Base-by-base conservation (phyloP, 2,329 filamentous ascomycete species). In the Calonectria fujianensis region DNA sequence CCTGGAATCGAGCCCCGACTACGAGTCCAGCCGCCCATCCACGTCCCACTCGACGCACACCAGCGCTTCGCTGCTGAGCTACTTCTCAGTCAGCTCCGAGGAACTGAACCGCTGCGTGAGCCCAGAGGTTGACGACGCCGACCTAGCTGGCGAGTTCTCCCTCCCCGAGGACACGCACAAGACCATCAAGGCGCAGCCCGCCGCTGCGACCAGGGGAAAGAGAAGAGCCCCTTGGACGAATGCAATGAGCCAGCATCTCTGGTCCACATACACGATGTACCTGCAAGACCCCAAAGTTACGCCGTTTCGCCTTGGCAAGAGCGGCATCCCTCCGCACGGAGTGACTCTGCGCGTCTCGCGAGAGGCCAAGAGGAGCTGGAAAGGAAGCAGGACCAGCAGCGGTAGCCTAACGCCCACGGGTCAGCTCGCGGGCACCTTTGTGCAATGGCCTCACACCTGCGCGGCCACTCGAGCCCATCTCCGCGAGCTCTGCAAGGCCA, bases 211-310 rank as follows among this genome's bases (percentile, higher is more conserved):
- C 24, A 78, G 77, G 65, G 76, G 78, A 31, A 86, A 85, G 70
- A 85, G 90, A 73, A 91, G 89, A 81, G 90, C 90, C 0, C 89
- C 88, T 0, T 94, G 92, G 92, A 93, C 91, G 6, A 90, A 89
- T 75, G 88, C 90, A 24, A 93, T 94, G 91, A 91, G 88, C 83
- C 86, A 90, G 16, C 92, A 94, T 78, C 84, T 94, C 13, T 94
- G 92, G 92, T 88, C 90, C 7, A 93, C 90, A 1, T 94, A 93
- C 80, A 85, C 90, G 73, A 85, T 92, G 68, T 94, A 94, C 78
- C 85, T 94, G 51, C 90, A 93, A 81, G 92, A 94, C 78, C 92
- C 92, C 59, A 91, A 91, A 64, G 91, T 93, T 3, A 94, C 92
- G 1, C 92, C 92, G 0, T 91, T 94, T 75, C 89, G 91, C 67